Evolutionary conservation across 108 stramenopile species (phyloP).

Genomic region (Phaeodactylum tricornutum): DNA sequence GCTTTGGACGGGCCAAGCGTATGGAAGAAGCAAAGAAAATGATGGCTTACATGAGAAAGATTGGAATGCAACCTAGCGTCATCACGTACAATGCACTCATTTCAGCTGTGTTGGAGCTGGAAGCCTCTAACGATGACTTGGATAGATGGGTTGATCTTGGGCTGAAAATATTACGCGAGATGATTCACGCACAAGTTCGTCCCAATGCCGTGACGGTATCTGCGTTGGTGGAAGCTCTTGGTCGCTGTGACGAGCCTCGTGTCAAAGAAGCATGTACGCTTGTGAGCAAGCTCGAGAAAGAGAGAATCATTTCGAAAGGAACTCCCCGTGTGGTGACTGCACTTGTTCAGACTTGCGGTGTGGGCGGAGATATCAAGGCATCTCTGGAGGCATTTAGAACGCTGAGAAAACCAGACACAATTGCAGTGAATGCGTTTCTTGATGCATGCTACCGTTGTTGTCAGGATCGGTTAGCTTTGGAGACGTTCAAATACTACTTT

Average conservation of each 20-base stretch:
- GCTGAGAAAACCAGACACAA: slow-evolving; percentile 45
- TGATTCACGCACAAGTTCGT: slow-evolving; percentile 38
- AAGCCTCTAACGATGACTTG: slow-evolving; percentile 8
- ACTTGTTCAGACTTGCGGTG: slow-evolving; percentile 48
- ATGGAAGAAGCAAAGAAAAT: slow-evolving; percentile 49
- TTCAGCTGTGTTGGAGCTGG: slow-evolving; percentile 34
- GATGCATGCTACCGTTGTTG: slow-evolving; percentile 50
- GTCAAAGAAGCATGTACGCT: slow-evolving; percentile 47
- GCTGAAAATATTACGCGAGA: slow-evolving; percentile 29
- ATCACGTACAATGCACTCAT: slow-evolving; percentile 71
- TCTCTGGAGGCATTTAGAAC: slow-evolving; percentile 34
- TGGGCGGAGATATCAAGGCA: slow-evolving; percentile 35
- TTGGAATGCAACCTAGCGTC: slow-evolving; percentile 10
- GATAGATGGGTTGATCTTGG: slow-evolving; percentile 36
- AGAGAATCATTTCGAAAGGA: slow-evolving; percentile 26
- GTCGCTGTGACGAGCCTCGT: slow-evolving; percentile 43
- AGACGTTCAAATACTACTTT: slow-evolving; percentile 40
- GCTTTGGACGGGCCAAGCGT: slow-evolving; percentile 41
- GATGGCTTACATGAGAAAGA: slow-evolving; percentile 31
- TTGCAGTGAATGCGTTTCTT: slow-evolving; percentile 67
- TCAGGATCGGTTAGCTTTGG: slow-evolving; percentile 37
- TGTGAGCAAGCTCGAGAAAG: slow-evolving; percentile 31
- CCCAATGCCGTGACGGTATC: slow-evolving; percentile 57
- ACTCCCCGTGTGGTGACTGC: slow-evolving; percentile 50
- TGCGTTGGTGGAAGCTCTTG: slow-evolving; percentile 51